Base-by-base conservation (phyloP, 805 yeast genomes). In the Cyberlindnera mycetangii region DNA sequence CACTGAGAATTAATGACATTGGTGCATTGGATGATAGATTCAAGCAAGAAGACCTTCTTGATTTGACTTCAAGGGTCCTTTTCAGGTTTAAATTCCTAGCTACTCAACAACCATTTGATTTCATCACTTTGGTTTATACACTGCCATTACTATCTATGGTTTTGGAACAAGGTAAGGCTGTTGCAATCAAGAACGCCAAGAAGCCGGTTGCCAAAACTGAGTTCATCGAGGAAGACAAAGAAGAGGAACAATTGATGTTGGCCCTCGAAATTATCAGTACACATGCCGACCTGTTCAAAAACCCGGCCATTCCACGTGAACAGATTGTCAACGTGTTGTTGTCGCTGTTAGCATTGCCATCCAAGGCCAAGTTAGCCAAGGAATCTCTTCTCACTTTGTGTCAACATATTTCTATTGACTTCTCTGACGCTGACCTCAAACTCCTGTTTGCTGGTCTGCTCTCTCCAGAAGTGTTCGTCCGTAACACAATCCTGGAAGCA, bases 221-320 rank as follows among this genome's bases (percentile, higher is more conserved):
- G 55, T 85, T 83, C 60, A 76, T 76, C 24, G 92, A 88, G 44
- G 96, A 87, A 61, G 88, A 82, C 53, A 81, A 81, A n/a, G 89
- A 85, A 59, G 97, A 90, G 62, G 97, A 89, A 60, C 92, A 87
- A 55, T 68, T 89, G 39, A 64, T 85, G 39, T 68, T 92, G 45
- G 85, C 92, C 0, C 64, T 90, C 54, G 95, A 87, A 56, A 80
- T 89, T 32, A 70, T 92, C 44, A 71, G 81, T 32, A 74, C 75
- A 2, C 90, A 85, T 56, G 75, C 83, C 18, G 89, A 81, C 51
- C 74, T 72, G 12, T 84, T 93, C 59, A 79, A 75, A 52, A 82
- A 83, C 56, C 71, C 72, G 0, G 62, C 77, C 1, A 79, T 87
- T 45, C 95, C 96, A 16, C 78, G 97, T 59, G 66, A 71, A 5